Conservation (phyloP, 1,284 basidiomycete species). For the Boletellus sp. region DNA sequence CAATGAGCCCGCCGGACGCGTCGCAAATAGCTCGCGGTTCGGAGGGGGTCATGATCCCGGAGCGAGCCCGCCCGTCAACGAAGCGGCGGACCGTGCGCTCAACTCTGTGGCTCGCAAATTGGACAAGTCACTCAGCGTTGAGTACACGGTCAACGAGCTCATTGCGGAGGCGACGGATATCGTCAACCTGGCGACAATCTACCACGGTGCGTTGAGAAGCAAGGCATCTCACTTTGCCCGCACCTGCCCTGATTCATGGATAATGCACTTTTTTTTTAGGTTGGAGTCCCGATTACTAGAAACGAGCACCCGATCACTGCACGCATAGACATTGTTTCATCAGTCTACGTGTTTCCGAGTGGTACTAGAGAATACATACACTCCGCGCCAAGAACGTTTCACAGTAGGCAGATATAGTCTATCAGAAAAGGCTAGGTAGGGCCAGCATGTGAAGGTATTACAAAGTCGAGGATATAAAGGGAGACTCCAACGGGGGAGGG, state of each 20-base stretch:
- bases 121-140: slow-evolving; percentile 80
- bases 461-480: slow-evolving; percentile 29
- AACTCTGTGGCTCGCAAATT: slow-evolving; percentile 78
- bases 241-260: slow-evolving; percentile 5
- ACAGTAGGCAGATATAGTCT: slow-evolving; percentile 21
- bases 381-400: slow-evolving; percentile 6
- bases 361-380: slow-evolving; percentile 11
- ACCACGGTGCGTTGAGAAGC: slow-evolving; percentile 48
- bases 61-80: slow-evolving; percentile 63
- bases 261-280: slow-evolving; percentile 30
- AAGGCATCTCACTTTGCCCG: not conserved
- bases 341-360: slow-evolving; percentile 13
- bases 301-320: slow-evolving; percentile 1
- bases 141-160: slow-evolving; percentile 92
- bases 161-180: slow-evolving; percentile 86
- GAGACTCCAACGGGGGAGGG: slow-evolving; percentile 5
- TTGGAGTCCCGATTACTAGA: slow-evolving; percentile 37
- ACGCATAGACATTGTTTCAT: too few relatives aligned
- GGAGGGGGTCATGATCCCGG: slow-evolving; percentile 53
- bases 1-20: slow-evolving; percentile 19
- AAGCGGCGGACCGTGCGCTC: slow-evolving; percentile 89
- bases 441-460: slow-evolving; percentile 31
- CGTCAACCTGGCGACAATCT: slow-evolving; percentile 78
- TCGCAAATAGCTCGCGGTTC: slow-evolving; percentile 24
- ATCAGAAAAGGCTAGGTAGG: slow-evolving; percentile 8